Evolutionary conservation across 2,329 filamentous ascomycete genomes (phyloP), one percentile per base, ranked within the genome.

Genomic region (Talaromyces marneffei): DNA sequence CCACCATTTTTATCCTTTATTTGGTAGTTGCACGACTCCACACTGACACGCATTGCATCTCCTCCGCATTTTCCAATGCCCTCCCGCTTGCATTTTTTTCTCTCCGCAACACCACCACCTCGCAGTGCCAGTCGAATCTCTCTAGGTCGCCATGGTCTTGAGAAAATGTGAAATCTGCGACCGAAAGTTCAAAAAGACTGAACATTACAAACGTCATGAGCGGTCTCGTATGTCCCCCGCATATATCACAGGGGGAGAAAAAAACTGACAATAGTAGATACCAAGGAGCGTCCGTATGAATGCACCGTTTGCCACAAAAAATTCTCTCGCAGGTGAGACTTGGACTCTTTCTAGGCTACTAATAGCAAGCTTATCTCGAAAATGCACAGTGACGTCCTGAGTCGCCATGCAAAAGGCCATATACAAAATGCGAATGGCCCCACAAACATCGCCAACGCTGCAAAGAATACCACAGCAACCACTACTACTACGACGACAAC

Each of bases 181-280:
- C 64, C 78, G 80, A 64, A 79, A 78, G 64, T 83, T 83, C 72
- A 82, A 80, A 64, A 83, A 83, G 71, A 80, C 79, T 31, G 81
- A 83, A 67, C 81, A 83, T 70, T 79, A 81, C 66, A 82, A 82
- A 68, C 77, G 81, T 44, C 81, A 83, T 69, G 80, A 83, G 67
- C 76, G 81, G 67, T 83, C 81, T 61, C 81, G 81, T 83, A 73
- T 33, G 59, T 60, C 1, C 10, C 12, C 12, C n/a, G n/a, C 4
- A 33, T n/a, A 20, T 25, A 31, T 27, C 4, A 14, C n/a, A n/a
- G 42, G 14, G 31, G 18, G 18, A 14, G 40, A 14, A 23, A 29
- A 48, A 52, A 31, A 52, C 46, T 52, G n/a, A 37, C 40, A 56
- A 46, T 42, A 27, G 4, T 62, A 83, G 81, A 83, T 68, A 83